Evolutionary conservation across 2,329 filamentous ascomycete species (phyloP).

Genomic region (Cladophialophora chaetospira): DNA sequence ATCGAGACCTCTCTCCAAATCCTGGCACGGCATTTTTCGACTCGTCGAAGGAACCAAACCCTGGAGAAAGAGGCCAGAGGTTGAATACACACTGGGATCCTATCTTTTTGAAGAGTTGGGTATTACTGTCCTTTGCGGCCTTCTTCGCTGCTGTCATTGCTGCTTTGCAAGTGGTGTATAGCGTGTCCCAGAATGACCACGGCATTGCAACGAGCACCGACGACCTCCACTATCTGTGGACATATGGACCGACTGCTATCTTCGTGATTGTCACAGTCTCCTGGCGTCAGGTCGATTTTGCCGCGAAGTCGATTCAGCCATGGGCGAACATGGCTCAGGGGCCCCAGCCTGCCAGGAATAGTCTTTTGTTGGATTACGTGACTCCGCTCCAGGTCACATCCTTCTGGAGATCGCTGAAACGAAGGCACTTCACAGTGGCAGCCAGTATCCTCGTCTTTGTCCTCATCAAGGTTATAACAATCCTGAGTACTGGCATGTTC

Average conservation of each 20-base stretch:
- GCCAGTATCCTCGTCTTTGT: conserved; percentile 23
- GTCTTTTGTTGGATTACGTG: conserved; percentile 28
- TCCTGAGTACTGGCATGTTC: conserved; percentile 27
- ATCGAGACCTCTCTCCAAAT: conserved; percentile 1
- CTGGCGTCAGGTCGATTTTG: conserved; percentile 30
- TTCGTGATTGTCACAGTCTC: conserved; percentile 26
- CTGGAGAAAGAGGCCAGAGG: neutral
- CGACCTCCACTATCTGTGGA: conserved; percentile 27
- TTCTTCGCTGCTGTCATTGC: conserved; percentile 23
- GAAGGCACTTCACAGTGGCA: conserved; percentile 20
- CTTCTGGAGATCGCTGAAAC: conserved; percentile 22
- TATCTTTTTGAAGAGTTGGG: conserved; percentile 22
- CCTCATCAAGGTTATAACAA: conserved; percentile 25
- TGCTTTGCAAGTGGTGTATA: conserved; percentile 24
- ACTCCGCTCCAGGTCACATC: conserved; percentile 24
- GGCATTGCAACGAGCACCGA: conserved; percentile 20
- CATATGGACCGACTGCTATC: conserved; percentile 26
- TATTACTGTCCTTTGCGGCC: conserved; percentile 19
- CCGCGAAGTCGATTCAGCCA: conserved; percentile 28
- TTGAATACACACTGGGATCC: conserved; percentile 22
- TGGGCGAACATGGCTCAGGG: conserved; percentile 28
- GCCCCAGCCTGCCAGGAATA: conserved; percentile 24
- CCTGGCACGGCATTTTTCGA: conserved; percentile 1
- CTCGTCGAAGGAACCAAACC: neutral
- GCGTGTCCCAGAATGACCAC: conserved; percentile 16